phyloP scores from a whole-genome alignment of 2,329 filamentous ascomycete genomes.

The Purpureocillium lavendulum region DNA sequence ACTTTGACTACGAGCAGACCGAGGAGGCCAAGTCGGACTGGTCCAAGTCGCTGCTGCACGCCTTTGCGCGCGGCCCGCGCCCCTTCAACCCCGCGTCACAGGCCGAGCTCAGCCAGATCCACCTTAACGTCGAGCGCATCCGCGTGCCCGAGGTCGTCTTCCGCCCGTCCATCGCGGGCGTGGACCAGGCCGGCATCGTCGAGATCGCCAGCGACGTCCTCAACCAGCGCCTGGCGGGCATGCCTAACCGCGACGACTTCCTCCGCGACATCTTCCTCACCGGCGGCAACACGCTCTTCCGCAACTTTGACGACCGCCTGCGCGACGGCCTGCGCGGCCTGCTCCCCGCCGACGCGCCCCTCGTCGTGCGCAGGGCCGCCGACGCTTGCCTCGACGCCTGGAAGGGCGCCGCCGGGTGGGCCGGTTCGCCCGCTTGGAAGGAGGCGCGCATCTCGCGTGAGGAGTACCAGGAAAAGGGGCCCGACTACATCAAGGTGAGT shows the following conservation, averaged over 20 bases:
- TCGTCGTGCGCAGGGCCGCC: slow-evolving; percentile 64
- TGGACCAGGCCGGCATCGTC: slow-evolving; percentile 88
- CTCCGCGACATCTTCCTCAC: slow-evolving; percentile 87
- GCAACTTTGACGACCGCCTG: slow-evolving; percentile 78
- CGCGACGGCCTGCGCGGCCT: slow-evolving; percentile 63
- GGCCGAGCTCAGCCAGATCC: slow-evolving; percentile 74
- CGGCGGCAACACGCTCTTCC: slow-evolving; percentile 83
- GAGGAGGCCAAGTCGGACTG: slow-evolving; percentile 90
- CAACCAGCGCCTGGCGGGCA: slow-evolving; percentile 62
- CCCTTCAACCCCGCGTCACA: slow-evolving; percentile 77
- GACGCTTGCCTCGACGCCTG: slow-evolving; percentile 83
- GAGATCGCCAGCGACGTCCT: slow-evolving; percentile 90
- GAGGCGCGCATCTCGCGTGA: slow-evolving; percentile 63
- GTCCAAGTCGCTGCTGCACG: slow-evolving; percentile 85
- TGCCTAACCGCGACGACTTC: slow-evolving; percentile 55
- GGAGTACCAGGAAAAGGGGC: slow-evolving; percentile 87
- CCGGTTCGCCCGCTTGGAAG: slow-evolving; percentile 50
- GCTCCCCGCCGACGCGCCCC: slow-evolving; percentile 57
- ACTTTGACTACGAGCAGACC: slow-evolving; percentile 88
- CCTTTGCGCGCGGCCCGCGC: slow-evolving; percentile 80
- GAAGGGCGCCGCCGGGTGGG: slow-evolving; percentile 88
- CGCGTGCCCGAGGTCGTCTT: slow-evolving; percentile 90
- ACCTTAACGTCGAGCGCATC: slow-evolving; percentile 94
- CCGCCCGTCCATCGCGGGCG: slow-evolving; percentile 81
- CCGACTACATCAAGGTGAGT: slow-evolving; percentile 81